Percentiles rank a stretch among this genome's conserved stretches.
Evolutionary conservation across 2,329 filamentous ascomycete species (phyloP).

Genomic region (Clonostachys rhizophaga): DNA sequence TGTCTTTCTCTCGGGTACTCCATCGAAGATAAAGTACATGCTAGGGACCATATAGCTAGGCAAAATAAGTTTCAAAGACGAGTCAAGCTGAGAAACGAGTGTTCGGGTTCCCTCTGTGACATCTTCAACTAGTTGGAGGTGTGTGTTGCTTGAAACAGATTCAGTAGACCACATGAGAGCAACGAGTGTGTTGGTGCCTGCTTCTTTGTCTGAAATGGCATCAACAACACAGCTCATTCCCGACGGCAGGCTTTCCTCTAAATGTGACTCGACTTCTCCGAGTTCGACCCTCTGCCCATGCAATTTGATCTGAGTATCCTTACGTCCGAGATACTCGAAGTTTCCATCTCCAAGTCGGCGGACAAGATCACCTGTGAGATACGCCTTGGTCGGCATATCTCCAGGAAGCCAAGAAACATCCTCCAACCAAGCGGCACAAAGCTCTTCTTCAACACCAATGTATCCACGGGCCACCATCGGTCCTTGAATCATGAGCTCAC

Average conservation of each 20-base stretch:
- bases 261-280: constrained; percentile 8
- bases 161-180: not conserved
- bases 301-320: constrained; percentile 45
- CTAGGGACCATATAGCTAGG: constrained; percentile 12
- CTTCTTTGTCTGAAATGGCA: not conserved
- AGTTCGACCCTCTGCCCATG: constrained; percentile 10
- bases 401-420: constrained; percentile 1
- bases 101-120: not conserved
- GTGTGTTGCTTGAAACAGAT: not conserved
- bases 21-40: constrained; percentile 5
- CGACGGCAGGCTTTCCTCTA: not conserved
- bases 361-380: constrained; percentile 9
- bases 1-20: constrained; percentile 3
- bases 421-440: constrained; percentile 6
- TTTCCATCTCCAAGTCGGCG: constrained; percentile 6
- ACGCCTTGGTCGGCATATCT: constrained; percentile 4
- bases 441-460: constrained; percentile 9
- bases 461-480: constrained; percentile 11
- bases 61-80: not conserved
- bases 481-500: constrained; percentile 14
- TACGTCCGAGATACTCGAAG: constrained; percentile 9
- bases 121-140: not conserved
- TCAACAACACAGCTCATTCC: not conserved
- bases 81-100: not conserved
- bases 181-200: not conserved